Evolutionary conservation across 495 filamentous ascomycete species (phyloP).

Genomic region (Cercophora sp.): DNA sequence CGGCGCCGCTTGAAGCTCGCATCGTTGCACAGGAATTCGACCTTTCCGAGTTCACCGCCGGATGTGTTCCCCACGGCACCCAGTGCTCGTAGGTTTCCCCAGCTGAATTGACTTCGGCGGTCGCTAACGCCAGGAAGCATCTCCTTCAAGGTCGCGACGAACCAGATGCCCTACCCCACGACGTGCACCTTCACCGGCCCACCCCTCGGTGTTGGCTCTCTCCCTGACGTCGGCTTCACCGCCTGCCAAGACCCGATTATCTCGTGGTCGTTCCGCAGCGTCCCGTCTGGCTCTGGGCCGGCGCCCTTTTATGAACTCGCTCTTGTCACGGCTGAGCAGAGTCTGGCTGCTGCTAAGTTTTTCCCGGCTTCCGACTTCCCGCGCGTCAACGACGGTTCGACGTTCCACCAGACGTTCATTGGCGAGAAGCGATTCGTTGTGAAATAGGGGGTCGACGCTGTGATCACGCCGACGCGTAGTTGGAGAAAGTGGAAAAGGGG

Average conservation of each 20-base stretch:
- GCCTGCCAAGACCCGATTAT: constrained; percentile 16
- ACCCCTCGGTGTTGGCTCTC: constrained; percentile 10
- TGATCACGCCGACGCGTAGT: not conserved
- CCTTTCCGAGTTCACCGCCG: constrained; percentile 25
- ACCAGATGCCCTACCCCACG: constrained; percentile 21
- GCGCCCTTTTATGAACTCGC: constrained; percentile 19
- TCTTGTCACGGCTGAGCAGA: constrained; percentile 18
- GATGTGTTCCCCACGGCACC: constrained; percentile 29
- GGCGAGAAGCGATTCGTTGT: constrained; percentile 15
- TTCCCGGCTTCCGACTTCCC: constrained; percentile 16
- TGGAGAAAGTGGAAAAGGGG: not conserved
- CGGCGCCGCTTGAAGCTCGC: constrained; percentile 18
- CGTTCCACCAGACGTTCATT: constrained; percentile 16
- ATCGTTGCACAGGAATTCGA: constrained; percentile 22
- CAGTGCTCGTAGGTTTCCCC: constrained; percentile 29
- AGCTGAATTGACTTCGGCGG: no score
- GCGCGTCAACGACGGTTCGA: constrained; percentile 11
- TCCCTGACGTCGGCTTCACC: constrained; percentile 19
- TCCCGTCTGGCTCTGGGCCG: not conserved
- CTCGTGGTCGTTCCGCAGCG: constrained; percentile 20
- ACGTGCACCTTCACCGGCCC: constrained; percentile 15
- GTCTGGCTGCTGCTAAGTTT: constrained; percentile 16
- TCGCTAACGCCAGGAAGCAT: constrained; percentile 10
- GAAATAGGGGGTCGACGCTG: no score
- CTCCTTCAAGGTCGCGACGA: constrained; percentile 20